These are phyloP conservation scores for Plantago major DNA, from an alignment of 257 asterid genomes.

Conservation along the genomic window DNA sequence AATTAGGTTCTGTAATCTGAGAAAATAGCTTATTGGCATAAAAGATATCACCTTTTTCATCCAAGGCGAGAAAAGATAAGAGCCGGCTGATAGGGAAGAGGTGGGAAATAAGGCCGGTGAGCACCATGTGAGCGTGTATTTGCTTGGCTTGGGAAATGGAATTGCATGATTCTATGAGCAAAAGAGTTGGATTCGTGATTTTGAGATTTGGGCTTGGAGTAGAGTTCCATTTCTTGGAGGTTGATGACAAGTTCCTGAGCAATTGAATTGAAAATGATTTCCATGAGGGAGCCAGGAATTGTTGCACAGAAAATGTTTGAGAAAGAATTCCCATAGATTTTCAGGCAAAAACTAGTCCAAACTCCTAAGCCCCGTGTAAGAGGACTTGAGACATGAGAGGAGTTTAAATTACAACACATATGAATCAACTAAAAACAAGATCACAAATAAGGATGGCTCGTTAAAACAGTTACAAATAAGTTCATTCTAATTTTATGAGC, in stretches of 20 bases:
- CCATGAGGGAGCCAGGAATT: too few species aligned
- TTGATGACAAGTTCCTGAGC: conserved; percentile 27
- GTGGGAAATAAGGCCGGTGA: conserved; percentile 62
- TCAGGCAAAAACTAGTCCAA: too few species aligned
- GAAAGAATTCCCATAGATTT: conserved; percentile 12
- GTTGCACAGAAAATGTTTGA: too few species aligned
- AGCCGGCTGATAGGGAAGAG: conserved; percentile 71
- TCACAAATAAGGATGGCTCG: too few species aligned
- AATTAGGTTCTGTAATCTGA: conserved; percentile 50
- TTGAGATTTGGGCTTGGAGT: conserved; percentile 43
- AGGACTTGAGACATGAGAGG: too few species aligned
- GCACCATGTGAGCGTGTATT: conserved; percentile 68
- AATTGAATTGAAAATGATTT: too few species aligned
- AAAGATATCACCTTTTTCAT: conserved; percentile 44
- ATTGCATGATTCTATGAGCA: conserved; percentile 71
- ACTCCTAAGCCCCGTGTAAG: too few species aligned
- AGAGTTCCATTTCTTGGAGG: conserved; percentile 56
- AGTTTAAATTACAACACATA: too few species aligned
- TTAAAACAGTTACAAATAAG: too few species aligned
- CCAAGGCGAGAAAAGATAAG: conserved; percentile 55
- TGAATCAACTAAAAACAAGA: too few species aligned
- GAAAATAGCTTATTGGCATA: conserved; percentile 51
- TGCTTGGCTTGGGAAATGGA: conserved; percentile 67
- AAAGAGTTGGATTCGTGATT: conserved; percentile 69
- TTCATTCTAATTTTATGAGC: too few species aligned